Base-by-base conservation (phyloP, 352 stramenopile genomes). In the Phytophthora podocarpi region DNA sequence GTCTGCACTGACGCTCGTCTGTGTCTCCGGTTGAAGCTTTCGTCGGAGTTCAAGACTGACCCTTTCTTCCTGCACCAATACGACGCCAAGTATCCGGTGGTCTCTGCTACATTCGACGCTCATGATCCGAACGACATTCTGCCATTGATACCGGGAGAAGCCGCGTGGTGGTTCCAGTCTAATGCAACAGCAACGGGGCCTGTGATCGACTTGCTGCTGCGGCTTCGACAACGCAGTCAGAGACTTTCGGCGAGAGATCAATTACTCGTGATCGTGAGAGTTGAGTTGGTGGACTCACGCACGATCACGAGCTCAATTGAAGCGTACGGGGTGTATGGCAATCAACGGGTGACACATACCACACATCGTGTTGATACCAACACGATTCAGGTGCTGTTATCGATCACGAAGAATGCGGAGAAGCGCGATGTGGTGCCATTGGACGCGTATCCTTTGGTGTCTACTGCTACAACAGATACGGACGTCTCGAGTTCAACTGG, bases 181-280 rank as follows among this genome's bases (percentile, higher is more conserved):
- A 67, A 58, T 20, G 10, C 43, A 11, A 64, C 26, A 2, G 13
- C 12, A n/a, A 46, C 42, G 36, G 20, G n/a, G 5, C 49, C 40
- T n/a, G 28, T 48, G 27, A 55, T 81, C 28, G 59, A 78, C 24
- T 1, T 78, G 47, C 27, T 81, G 6, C 59, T 81, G 11, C 51
- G 64, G 9, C 42, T 81, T 52, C 64, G 66, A 15, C 72, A 81
- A 43, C 65, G 61, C 28, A 81, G 72, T 24, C 72, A 81, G 37
- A 31, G 62, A 15, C 34, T 61, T 4, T 62, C 68, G 2, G 46
- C 35, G 15, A 26, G 53, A 32, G 72, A 81, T 36, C 72, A 81
- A 39, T 28, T 76, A 18, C 37, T 78, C 2, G 30, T 81, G 1
- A 41, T 67, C 11, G 15, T 78, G 23, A 52, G 34, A 11, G 39